These are phyloP conservation scores for Ganoderma boninense DNA, from an alignment of 1,284 basidiomycete species.

Conservation along the genomic window DNA sequence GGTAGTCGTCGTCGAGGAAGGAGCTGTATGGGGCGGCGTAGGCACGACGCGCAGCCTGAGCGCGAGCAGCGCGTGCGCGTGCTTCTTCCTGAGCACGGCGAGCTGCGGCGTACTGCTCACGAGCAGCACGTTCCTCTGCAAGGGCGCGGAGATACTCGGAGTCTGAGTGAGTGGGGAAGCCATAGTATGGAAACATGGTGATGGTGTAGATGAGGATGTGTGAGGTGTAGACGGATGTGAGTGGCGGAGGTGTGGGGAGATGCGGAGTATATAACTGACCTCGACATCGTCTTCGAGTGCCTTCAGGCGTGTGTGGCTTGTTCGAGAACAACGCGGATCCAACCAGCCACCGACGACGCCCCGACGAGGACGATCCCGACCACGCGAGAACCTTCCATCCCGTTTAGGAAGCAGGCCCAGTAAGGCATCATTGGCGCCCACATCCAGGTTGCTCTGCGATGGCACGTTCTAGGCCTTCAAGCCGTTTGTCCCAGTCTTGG, in stretches of 20 bases:
- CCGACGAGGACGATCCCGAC: constrained; percentile 2
- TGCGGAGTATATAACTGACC: constrained; percentile 12
- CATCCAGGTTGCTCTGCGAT: neutral
- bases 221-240: constrained; percentile 11
- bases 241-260: neutral
- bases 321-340: constrained; percentile 13
- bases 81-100: constrained; percentile 42
- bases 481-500: too few species aligned
- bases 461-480: too few species aligned
- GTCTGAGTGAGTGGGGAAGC: constrained; percentile 31
- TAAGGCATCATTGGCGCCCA: neutral
- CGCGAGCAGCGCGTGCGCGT: constrained; percentile 42
- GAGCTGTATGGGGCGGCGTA: constrained; percentile 37
- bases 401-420: neutral
- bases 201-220: neutral
- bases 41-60: constrained; percentile 38
- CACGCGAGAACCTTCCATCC: constrained; percentile 9
- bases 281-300: constrained; percentile 13
- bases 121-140: constrained; percentile 43
- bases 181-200: constrained; percentile 30
- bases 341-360: neutral
- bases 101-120: constrained; percentile 41
- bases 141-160: constrained; percentile 40
- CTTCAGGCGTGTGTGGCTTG: constrained; percentile 8
- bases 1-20: constrained; percentile 35